Conservation (phyloP, 2,329 filamentous ascomycete species). For the Coleophoma eucalyptorum region DNA sequence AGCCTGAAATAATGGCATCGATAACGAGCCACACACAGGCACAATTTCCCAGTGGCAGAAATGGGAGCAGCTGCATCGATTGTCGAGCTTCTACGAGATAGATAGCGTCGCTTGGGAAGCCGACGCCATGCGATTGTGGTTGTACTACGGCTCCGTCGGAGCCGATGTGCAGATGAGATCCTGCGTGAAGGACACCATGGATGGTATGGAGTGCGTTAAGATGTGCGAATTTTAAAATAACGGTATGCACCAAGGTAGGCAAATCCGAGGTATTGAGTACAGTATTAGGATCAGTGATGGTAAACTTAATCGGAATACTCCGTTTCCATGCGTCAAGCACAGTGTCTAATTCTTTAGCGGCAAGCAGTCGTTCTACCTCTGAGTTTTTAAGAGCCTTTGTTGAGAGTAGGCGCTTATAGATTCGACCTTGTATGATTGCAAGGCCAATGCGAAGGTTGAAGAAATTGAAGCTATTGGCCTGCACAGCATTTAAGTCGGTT, state of each 20-base stretch:
- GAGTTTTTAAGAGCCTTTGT: constrained; percentile 16
- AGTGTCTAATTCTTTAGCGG: constrained; percentile 20
- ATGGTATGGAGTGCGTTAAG: constrained; percentile 18
- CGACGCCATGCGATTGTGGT: constrained; percentile 1
- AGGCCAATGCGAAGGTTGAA: constrained; percentile 14
- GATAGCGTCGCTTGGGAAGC: neutral
- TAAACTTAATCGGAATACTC: constrained; percentile 13
- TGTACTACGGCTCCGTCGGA: neutral
- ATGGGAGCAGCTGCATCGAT: constrained; percentile 18
- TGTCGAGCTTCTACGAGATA: constrained; percentile 22
- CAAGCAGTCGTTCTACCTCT: constrained; percentile 9
- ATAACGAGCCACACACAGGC: constrained; percentile 7
- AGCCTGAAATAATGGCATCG: neutral
- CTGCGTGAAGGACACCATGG: constrained; percentile 4
- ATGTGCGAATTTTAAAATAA: constrained; percentile 23
- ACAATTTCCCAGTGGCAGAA: constrained; percentile 19
- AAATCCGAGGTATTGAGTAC: constrained; percentile 9
- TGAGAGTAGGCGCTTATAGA: constrained; percentile 15
- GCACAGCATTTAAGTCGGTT: neutral
- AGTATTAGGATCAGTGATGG: constrained; percentile 5
- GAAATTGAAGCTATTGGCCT: constrained; percentile 12
- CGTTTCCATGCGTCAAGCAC: constrained; percentile 20
- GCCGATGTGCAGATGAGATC: constrained; percentile 2
- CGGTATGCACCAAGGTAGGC: constrained; percentile 18
- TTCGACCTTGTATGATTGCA: constrained; percentile 17